These are phyloP conservation scores for Monosporascus cannonballus DNA, from an alignment of 2,329 filamentous ascomycete species.

Conservation along the genomic window DNA sequence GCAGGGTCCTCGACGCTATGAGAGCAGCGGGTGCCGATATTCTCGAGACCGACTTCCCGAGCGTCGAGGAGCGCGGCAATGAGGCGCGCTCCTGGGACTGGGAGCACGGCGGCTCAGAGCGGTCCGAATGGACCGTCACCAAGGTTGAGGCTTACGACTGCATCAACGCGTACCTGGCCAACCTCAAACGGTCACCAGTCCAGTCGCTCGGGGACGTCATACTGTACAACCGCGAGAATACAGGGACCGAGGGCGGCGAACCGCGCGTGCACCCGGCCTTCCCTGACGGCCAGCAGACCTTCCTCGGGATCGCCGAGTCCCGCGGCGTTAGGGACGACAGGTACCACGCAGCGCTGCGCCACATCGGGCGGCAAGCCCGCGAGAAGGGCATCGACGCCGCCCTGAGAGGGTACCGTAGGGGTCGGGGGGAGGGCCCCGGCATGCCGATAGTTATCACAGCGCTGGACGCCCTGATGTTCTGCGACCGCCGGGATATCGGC, in stretches of 20 bases:
- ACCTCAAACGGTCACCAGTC: constrained; percentile 55
- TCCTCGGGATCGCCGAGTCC: constrained; percentile 56
- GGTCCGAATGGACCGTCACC: constrained; percentile 68
- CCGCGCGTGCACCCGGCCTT: constrained; percentile 58
- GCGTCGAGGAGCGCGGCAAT: constrained; percentile 55
- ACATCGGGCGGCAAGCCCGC: constrained; percentile 52
- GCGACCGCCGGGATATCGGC: constrained; percentile 40
- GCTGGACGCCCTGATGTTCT: constrained; percentile 3
- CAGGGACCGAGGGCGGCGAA: constrained; percentile 60
- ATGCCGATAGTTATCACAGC: not conserved
- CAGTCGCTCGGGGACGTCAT: constrained; percentile 60
- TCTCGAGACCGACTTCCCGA: constrained; percentile 62
- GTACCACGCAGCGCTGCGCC: constrained; percentile 61
- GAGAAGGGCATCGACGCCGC: constrained; percentile 63
- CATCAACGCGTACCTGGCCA: constrained; percentile 55
- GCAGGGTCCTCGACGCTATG: constrained; percentile 50
- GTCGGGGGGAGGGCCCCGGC: not conserved
- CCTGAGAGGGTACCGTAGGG: constrained; percentile 36
- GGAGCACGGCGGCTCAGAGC: constrained; percentile 64
- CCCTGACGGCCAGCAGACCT: constrained; percentile 64
- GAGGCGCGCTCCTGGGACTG: constrained; percentile 65
- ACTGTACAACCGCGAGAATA: constrained; percentile 56
- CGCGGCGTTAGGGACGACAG: constrained; percentile 57
- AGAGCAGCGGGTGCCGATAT: constrained; percentile 57
- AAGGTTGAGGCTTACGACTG: constrained; percentile 65